Evolutionary conservation across 2,329 filamentous ascomycete species (phyloP).

Genomic region (Colletotrichum tropicicola): DNA sequence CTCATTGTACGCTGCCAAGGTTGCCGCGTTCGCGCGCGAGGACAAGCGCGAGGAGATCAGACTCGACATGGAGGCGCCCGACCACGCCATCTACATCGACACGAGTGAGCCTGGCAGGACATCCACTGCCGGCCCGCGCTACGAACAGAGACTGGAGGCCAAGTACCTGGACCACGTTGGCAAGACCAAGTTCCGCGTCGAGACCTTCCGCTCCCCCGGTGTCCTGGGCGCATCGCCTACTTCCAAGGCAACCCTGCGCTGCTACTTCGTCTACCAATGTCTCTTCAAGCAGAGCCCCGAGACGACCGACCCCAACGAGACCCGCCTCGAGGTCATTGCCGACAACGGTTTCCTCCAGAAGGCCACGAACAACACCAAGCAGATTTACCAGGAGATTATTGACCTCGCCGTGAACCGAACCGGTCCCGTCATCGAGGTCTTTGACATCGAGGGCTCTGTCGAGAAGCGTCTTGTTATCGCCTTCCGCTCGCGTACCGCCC

Average conservation of each 20-base stretch:
- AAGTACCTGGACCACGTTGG: conserved; percentile 91
- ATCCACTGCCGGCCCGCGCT: conserved; percentile 81
- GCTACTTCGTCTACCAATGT: conserved; percentile 99
- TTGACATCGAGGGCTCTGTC: conserved; percentile 88
- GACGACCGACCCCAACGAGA: conserved; percentile 80
- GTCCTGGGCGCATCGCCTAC: conserved; percentile 73
- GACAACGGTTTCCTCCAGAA: conserved; percentile 96
- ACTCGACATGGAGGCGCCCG: conserved; percentile 91
- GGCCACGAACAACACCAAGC: conserved; percentile 93
- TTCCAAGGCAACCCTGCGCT: conserved; percentile 85
- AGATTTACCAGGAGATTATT: conserved; percentile 95
- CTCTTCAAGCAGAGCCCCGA: conserved; percentile 81
- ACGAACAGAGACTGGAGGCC: conserved; percentile 91
- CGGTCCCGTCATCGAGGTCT: conserved; percentile 97
- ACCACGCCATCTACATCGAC: conserved; percentile 98
- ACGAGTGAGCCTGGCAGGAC: conserved; percentile 90
- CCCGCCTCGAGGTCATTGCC: conserved; percentile 88
- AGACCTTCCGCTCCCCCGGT: conserved; percentile 94
- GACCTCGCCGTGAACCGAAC: conserved; percentile 83
- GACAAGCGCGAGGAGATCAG: conserved; percentile 95
- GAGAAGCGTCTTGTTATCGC: conserved; percentile 96
- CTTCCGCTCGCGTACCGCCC: conserved; percentile 91
- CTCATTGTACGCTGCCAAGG: conserved; percentile 95
- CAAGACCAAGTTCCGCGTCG: conserved; percentile 84
- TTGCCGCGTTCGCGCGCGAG: conserved; percentile 90